Base-by-base conservation (phyloP, 225 moss, liverwort and hornwort species). In the Bryoerythrophyllum caledonicum region DNA sequence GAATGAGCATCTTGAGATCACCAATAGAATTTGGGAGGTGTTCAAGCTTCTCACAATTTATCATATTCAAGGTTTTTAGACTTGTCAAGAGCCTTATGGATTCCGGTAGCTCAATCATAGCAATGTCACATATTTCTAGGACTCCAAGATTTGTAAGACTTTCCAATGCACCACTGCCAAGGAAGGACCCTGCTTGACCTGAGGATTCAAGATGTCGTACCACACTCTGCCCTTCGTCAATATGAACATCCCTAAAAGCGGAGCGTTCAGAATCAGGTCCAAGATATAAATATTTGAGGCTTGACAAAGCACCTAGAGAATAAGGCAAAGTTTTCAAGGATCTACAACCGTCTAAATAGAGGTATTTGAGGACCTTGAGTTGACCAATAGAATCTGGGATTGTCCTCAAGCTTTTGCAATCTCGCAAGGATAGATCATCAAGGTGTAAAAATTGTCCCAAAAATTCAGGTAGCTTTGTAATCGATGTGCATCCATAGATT, bases 361-460 rank as follows among this genome's bases (percentile, higher is more conserved):
- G 60, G 5, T 2, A 1, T 1, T 7, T 0, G 0, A 60, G 15
- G 15, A 5, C 7, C 15, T 32, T 32, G 5, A 60, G 5, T 32
- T 60, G 60, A 7, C 60, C 60, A 32, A 60, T 19, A 0, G 60
- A 60, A 7, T 60, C 2, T 5, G 32, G 60, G 0, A 60, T 6
- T 2, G 7, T 19, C 32, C 17, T 60, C 60, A 60, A 30, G 16
- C 26, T 60, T 16, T 2, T 11, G 17, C 60, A 60, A 1, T 1
- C 1, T 0, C 0, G 0, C 0, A 60, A 19, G 32, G 6, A 0
- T 1, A 60, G 26, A 19, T 0, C 0, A 0, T 17, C 0, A 10
- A 60, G 60, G 16, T 1, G 32, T 26, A 2, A 8, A 6, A 2
- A 60, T 30, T 60, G 30, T 30, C 2, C 2, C 3, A 32, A 28